A percentile compares a stretch with the other conserved stretches of the same genome.
Conservation (phyloP, 805 yeast genomes). For the Phaffomyces opuntiae region DNA sequence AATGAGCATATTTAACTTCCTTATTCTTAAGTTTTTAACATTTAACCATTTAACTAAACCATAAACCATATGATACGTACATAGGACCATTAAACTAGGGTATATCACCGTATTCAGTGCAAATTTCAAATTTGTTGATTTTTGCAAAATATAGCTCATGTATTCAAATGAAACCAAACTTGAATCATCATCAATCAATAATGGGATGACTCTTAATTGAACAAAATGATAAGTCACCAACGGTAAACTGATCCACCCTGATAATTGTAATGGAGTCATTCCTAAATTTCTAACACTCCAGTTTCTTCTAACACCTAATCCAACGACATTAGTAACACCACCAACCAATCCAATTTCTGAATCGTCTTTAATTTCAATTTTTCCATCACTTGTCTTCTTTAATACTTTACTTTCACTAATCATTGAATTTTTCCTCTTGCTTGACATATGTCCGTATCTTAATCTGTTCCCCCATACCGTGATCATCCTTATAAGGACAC, state of each 20-base stretch:
- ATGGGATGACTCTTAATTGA: conserved; percentile 44
- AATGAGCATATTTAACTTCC: conserved; percentile 37
- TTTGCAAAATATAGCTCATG: conserved; percentile 33
- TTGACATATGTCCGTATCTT: conserved; percentile 14
- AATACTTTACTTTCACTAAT: conserved; percentile 13
- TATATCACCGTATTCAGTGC: conserved; percentile 26
- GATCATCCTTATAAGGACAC: conserved; percentile 38
- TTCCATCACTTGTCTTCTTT: background rate
- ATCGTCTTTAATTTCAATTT: conserved; percentile 28
- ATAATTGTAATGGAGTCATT: conserved; percentile 47
- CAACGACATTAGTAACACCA: conserved; percentile 40
- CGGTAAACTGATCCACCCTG: conserved; percentile 50
- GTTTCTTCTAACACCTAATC: conserved; percentile 46
- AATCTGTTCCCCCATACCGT: conserved; percentile 25
- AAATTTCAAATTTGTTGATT: conserved; percentile 15
- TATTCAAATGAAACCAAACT: conserved; percentile 46
- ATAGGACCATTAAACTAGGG: conserved; percentile 28
- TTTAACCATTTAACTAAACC: conserved; percentile 45
- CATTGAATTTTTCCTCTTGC: conserved; percentile 5
- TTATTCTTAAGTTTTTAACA: conserved; percentile 32
- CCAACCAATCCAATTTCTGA: conserved; percentile 57
- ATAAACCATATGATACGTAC: conserved; percentile 46
- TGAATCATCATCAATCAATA: conserved; percentile 57
- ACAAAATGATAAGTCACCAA: conserved; percentile 39
- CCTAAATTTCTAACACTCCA: conserved; percentile 38